Conservation (phyloP, 1,284 basidiomycete genomes). For the Moniliella sp. region DNA sequence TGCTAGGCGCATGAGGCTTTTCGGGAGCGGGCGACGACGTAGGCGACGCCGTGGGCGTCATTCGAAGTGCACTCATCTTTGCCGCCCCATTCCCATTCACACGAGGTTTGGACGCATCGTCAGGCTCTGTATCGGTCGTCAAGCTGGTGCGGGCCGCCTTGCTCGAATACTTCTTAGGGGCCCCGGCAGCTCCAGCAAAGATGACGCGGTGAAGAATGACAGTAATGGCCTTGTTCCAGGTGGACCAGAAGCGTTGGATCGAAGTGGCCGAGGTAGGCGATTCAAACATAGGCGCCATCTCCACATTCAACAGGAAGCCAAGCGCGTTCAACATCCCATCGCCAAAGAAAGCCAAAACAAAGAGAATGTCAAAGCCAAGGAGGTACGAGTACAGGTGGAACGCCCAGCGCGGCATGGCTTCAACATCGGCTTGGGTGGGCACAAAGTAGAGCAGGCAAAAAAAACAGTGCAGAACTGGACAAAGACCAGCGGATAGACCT, state of each 20-base stretch:
- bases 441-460: slow-evolving; percentile 17
- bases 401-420: slow-evolving; percentile 16
- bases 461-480: slow-evolving; percentile 6
- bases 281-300: slow-evolving; percentile 29
- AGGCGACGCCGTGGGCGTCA: neutral
- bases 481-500: slow-evolving; percentile 16
- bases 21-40: neutral
- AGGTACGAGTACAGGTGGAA: slow-evolving; percentile 20
- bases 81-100: neutral
- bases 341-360: slow-evolving; percentile 21
- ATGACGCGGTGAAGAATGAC: slow-evolving; percentile 30
- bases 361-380: slow-evolving; percentile 14
- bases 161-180: neutral
- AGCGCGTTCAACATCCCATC: slow-evolving; percentile 19
- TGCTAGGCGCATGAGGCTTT: slow-evolving; percentile 1
- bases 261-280: neutral
- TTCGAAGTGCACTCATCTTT: neutral
- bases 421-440: slow-evolving; percentile 16
- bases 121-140: neutral
- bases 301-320: slow-evolving; percentile 20
- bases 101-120: too few relatives aligned
- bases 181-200: slow-evolving; percentile 10
- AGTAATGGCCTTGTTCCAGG: slow-evolving; percentile 32
- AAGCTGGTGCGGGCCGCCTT: neutral
- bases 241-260: slow-evolving; percentile 11